Evolutionary conservation across 2,329 filamentous ascomycete genomes (phyloP).

Genomic region (Fusarium bactridioides): DNA sequence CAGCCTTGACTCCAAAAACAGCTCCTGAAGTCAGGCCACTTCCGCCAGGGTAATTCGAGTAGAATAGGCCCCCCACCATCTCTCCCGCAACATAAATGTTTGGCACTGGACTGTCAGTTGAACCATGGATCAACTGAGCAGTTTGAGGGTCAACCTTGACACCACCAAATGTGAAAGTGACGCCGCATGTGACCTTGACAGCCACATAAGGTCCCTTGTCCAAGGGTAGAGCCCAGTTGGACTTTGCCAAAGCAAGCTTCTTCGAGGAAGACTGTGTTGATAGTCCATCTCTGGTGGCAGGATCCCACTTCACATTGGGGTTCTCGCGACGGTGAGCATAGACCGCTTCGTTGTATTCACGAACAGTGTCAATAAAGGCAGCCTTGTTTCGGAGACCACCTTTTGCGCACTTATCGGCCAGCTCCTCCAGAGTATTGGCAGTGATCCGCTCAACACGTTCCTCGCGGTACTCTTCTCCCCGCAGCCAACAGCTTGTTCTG

Average conservation of each 20-base stretch:
- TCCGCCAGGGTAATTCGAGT: constrained; percentile 11
- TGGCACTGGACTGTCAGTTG: neutral
- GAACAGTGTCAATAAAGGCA: neutral
- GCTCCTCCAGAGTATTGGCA: neutral
- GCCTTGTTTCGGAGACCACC: neutral
- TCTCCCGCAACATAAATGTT: constrained; percentile 3
- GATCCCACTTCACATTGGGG: constrained; percentile 1
- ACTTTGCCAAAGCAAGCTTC: constrained; percentile 3
- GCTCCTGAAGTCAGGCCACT: constrained; percentile 12
- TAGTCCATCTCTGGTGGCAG: neutral
- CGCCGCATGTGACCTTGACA: constrained; percentile 11
- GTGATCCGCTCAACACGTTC: constrained; percentile 10
- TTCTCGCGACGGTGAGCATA: neutral
- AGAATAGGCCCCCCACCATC: constrained; percentile 8
- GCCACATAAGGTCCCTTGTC: constrained; percentile 6
- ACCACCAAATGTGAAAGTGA: constrained; percentile 9
- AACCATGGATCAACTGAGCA: neutral
- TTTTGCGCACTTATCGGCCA: neutral
- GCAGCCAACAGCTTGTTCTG: neutral
- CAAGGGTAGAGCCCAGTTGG: constrained; percentile 12
- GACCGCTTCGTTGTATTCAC: constrained; percentile 8
- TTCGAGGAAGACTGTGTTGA: constrained; percentile 5
- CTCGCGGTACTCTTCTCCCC: constrained; percentile 8
- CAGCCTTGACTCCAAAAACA: constrained; percentile 7
- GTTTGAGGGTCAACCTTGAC: constrained; percentile 6